Conservation (phyloP, 257 asterid species). For the Nicotiana obtusifolia region DNA sequence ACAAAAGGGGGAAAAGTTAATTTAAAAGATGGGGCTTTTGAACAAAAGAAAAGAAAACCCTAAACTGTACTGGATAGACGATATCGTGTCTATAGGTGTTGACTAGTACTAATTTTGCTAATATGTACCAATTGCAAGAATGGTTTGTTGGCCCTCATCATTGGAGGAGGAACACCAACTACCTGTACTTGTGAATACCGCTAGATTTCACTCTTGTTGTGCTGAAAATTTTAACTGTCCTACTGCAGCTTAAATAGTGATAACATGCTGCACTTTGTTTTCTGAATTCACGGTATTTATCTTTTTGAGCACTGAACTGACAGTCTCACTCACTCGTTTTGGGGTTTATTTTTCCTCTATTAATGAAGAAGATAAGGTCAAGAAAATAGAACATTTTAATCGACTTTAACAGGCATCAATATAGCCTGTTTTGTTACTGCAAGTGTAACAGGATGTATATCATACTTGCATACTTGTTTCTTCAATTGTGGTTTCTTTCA, state of each 20-base stretch:
- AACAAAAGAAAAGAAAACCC: background rate
- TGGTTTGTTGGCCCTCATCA: background rate
- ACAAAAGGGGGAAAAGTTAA: background rate
- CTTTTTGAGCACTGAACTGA: too few species aligned
- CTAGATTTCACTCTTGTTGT: background rate
- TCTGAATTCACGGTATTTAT: background rate
- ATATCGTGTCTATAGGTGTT: background rate
- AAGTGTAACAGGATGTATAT: background rate
- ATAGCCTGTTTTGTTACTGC: background rate
- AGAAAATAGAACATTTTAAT: background rate
- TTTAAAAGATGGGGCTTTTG: background rate
- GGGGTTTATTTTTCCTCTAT: background rate
- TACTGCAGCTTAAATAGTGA: background rate
- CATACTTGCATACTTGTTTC: background rate
- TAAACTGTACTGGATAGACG: background rate
- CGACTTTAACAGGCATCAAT: background rate
- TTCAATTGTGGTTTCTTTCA: background rate
- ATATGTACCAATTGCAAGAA: background rate
- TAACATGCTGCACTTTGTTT: background rate
- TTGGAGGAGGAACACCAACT: background rate
- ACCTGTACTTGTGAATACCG: background rate
- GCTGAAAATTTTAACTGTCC: background rate
- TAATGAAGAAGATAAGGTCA: background rate
- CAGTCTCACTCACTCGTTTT: too few species aligned
- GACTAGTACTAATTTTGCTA: background rate